Conservation (phyloP, 2,329 filamentous ascomycete genomes). For the Diaporthe sp. region DNA sequence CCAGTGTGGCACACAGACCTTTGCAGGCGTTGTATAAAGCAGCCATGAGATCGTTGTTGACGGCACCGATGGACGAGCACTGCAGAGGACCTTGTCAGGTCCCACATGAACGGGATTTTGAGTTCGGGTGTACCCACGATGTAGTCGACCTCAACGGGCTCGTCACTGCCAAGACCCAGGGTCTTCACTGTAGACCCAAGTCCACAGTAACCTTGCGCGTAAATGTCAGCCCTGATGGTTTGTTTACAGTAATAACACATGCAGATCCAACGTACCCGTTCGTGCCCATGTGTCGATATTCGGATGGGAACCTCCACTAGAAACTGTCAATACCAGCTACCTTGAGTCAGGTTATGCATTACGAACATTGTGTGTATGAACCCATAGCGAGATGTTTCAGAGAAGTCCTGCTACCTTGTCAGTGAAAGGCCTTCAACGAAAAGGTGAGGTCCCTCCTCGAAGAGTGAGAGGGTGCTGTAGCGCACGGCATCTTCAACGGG, state of each 20-base stretch:
- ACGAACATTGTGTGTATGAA: constrained; percentile 90
- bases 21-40: constrained; percentile 69
- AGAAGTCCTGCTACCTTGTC: constrained; percentile 71
- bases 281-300: constrained; percentile 57
- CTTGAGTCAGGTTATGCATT: constrained; percentile 29
- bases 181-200: constrained; percentile 76
- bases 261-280: constrained; percentile 53
- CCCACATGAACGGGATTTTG: constrained; percentile 10
- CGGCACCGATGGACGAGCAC: constrained; percentile 85
- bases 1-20: constrained; percentile 54
- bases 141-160: constrained; percentile 78
- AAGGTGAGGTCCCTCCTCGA: neutral
- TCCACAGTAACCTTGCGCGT: constrained; percentile 76
- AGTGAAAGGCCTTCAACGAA: neutral
- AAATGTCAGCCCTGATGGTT: constrained; percentile 19
- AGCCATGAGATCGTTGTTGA: constrained; percentile 77
- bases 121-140: constrained; percentile 64
- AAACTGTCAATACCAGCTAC: constrained; percentile 16
- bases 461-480: neutral
- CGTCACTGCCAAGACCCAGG: constrained; percentile 71
- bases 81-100: constrained; percentile 50
- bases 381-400: constrained; percentile 76
- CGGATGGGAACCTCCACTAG: constrained; percentile 69
- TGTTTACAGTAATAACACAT: constrained; percentile 42
- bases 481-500: constrained; percentile 8